These are phyloP conservation scores for Calonectria multiphialidica DNA, from an alignment of 2,329 filamentous ascomycete genomes.

Conservation along the genomic window DNA sequence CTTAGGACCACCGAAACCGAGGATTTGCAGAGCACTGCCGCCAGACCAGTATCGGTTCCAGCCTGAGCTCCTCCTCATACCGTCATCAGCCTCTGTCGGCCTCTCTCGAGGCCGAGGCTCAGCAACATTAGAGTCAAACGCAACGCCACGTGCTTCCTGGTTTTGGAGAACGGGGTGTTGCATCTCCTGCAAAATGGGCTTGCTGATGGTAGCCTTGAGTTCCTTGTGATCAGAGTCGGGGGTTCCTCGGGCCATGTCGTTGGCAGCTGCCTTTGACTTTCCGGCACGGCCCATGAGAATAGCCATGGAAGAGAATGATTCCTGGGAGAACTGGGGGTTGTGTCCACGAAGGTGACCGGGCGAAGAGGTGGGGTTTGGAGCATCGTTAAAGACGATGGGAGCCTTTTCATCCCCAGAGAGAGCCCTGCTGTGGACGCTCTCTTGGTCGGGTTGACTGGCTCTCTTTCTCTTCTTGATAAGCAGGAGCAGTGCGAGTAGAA, in stretches of 20 bases:
- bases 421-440: slow-evolving; percentile 57
- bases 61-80: slow-evolving; percentile 73
- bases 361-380: slow-evolving; percentile 51
- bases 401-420: slow-evolving; percentile 69
- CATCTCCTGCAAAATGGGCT: slow-evolving; percentile 65
- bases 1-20: slow-evolving; percentile 67
- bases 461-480: slow-evolving; percentile 64
- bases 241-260: slow-evolving; percentile 63
- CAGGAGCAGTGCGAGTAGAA: slow-evolving; percentile 81
- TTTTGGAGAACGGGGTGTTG: slow-evolving; percentile 47
- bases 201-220: slow-evolving; percentile 73
- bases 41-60: slow-evolving; percentile 86
- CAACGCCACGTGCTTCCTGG: slow-evolving; percentile 57
- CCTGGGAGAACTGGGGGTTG: slow-evolving; percentile 63
- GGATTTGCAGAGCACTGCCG: slow-evolving; percentile 75
- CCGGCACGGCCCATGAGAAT: slow-evolving; percentile 74
- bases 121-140: slow-evolving; percentile 50
- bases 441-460: slow-evolving; percentile 57
- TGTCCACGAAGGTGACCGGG: slow-evolving; percentile 62
- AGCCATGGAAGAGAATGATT: slow-evolving; percentile 73
- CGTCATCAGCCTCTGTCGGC: slow-evolving; percentile 53
- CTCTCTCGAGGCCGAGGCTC: slow-evolving; percentile 51
- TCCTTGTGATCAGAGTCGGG: slow-evolving; percentile 69
- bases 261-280: slow-evolving; percentile 64
- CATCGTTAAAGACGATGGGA: slow-evolving; percentile 60